phyloP scores from a whole-genome alignment of 2,329 filamentous ascomycete species.

The Kalaharituber pfeilii region DNA sequence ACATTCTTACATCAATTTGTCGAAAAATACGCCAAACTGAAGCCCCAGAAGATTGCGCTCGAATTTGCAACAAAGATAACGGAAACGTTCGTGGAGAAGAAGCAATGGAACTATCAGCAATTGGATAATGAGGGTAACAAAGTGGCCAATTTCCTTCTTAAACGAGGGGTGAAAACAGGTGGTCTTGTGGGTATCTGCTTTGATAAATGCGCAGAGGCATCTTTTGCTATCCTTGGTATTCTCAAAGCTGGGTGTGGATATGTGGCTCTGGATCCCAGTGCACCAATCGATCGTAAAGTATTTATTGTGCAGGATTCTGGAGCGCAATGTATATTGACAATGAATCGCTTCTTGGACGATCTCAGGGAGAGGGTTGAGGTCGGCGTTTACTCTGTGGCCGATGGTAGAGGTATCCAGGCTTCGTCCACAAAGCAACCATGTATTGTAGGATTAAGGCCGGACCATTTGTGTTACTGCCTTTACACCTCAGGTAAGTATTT shows the following conservation, averaged over 20 bases:
- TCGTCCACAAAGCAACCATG: conserved; percentile 23
- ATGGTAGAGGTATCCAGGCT: conserved; percentile 25
- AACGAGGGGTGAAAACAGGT: conserved; percentile 39
- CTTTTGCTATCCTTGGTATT: conserved; percentile 64
- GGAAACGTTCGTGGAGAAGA: conserved; percentile 31
- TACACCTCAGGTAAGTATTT: conserved; percentile 45
- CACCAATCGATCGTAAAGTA: conserved; percentile 53
- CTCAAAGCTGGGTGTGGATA: conserved; percentile 69
- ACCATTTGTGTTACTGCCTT: conserved; percentile 59
- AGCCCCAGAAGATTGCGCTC: conserved; percentile 48
- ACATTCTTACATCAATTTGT: conserved; percentile 61
- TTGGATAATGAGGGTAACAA: conserved; percentile 54
- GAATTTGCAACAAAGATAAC: conserved; percentile 52
- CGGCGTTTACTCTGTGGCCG: conserved; percentile 33
- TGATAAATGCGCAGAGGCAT: conserved; percentile 69
- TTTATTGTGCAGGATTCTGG: conserved; percentile 63
- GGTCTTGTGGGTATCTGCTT: conserved; percentile 60
- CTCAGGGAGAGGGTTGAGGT: conserved; percentile 27
- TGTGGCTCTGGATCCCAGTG: conserved; percentile 58
- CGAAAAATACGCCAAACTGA: conserved; percentile 39
- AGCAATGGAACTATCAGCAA: conserved; percentile 56
- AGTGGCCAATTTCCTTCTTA: conserved; percentile 42
- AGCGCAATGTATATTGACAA: conserved; percentile 45
- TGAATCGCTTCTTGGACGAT: conserved; percentile 30
- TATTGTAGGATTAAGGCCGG: conserved; percentile 25